Evolutionary conservation across 371 early-diverging fungal genomes (phyloP), one percentile per base, ranked within the genome.

Genomic region (Rhizomucor pusillus): DNA sequence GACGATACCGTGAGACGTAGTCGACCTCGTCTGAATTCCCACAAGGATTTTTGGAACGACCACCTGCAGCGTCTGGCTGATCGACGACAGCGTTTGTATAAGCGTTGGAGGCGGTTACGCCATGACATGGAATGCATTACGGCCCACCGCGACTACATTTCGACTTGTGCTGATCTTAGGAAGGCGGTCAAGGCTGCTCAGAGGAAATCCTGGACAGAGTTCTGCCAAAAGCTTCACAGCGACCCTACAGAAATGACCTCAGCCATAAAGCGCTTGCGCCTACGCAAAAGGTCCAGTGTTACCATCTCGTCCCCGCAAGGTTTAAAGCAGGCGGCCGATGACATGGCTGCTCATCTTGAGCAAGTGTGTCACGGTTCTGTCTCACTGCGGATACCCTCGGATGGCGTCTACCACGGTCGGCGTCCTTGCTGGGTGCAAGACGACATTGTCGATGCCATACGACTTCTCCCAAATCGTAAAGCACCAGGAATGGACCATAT

Each of bases 401-500:
- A 9, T 14, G 14, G 9, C 9, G 37, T 14, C 37, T 11, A 14
- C 37, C 37, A 14, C 37, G 11, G 14, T 14, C 37, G 37, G 37
- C 14, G 37, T 14, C 37, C 37, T 37, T 37, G 11, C 37, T 37
- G 9, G 37, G 14, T 37, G 37, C n/a, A 37, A 37, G 37, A 37
- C 37, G 14, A 14, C 14, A 37, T 37, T 14, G 37, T 14, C 24
- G 29, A 14, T 18, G 52, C 59, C 12, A 36, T 59, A 6, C 39
- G 46, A 7, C 2, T 29, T 9, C 29, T 60, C 4, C 53, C 61
- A 1, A 24, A 11, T 3, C 10, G 37, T 6, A 69, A 64, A 51
- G 65, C 63, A 12, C 61, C 67, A 9, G 65, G 65, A 9, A 33
- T 29, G 47, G 23, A 67, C 22, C 66, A 67, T 20, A n/a, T 67